A percentile compares a stretch with the other conserved stretches of the same genome.
Evolutionary conservation across 2,329 filamentous ascomycete species (phyloP).

Genomic region (Davidsoniella virescens): DNA sequence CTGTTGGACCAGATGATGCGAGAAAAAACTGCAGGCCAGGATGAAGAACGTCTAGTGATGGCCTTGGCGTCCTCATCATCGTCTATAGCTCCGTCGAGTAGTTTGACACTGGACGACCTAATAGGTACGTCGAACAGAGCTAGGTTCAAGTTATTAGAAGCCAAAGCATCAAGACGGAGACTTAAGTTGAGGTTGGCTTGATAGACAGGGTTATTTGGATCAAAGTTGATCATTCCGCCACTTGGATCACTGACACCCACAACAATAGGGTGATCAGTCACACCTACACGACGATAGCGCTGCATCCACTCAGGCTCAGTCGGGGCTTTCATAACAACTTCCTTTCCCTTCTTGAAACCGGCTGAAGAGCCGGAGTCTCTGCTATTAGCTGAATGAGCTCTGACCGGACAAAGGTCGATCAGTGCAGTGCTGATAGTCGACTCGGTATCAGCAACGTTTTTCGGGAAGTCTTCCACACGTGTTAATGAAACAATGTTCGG

Average conservation of each 20-base stretch:
- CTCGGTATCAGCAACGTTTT: not conserved
- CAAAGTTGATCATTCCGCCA: constrained; percentile 5
- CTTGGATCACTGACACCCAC: not conserved
- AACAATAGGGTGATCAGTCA: not conserved
- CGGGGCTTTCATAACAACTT: not conserved
- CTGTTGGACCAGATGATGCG: not conserved
- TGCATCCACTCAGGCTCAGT: constrained; percentile 6
- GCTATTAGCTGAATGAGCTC: not conserved
- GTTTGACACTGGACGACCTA: not conserved
- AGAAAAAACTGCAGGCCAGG: constrained; percentile 7
- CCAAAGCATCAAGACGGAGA: constrained; percentile 4
- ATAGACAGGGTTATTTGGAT: constrained; percentile 1
- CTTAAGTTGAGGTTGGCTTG: not conserved
- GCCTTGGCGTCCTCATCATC: not conserved
- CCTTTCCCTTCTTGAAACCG: not conserved
- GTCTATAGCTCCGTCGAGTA: constrained; percentile 1
- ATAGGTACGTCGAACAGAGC: not conserved
- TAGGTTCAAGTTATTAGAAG: constrained; percentile 2
- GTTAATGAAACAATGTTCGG: not conserved
- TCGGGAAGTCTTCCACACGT: not conserved
- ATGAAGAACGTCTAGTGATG: not conserved
- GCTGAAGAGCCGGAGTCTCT: not conserved
- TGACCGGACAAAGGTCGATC: no score
- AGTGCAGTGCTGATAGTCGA: not conserved
- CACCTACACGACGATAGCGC: constrained; percentile 2